Base-by-base conservation (phyloP, 1,139 yeast genomes). In the Yamadazyma taylorii region DNA sequence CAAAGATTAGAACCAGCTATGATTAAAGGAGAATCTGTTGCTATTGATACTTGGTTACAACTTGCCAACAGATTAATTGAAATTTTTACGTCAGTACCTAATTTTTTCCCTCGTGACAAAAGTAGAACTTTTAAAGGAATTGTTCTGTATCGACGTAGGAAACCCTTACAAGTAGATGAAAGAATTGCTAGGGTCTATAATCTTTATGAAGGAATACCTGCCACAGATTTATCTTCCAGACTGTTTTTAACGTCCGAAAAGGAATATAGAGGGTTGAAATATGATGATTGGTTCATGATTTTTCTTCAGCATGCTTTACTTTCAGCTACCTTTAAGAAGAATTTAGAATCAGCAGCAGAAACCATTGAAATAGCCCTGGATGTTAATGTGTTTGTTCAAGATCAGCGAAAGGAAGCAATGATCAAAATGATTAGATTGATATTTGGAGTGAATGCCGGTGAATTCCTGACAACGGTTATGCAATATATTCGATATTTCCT, bases 31-130 rank as follows among this genome's bases (percentile, higher is more conserved):
- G 84, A 84, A 39, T 56, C 60, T 8, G 78, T 81, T 9, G 88
- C 94, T 5, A 77, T 81, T 0, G 69, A 75, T 11, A 79, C 88
- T 10, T 92, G 97, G 97, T 73, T 86, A 48, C 88, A 88, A 45
- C 68, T 83, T 10, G 96, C 95, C 0, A 77, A 86, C 3, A 95
- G 85, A 45, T 69, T 94, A 38, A 79, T 90, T 33, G 95, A 87
- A 52, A 79, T 86, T 46, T 90, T 92, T 55, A 77, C 85, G 22
- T 78, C 81, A 39, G 89, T 87, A 7, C 75, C 82, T 40, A 79
- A 79, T 49, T 86, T 92, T 48, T 90, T 86, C 54, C 87, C 92
- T 1, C 70, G 79, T 34, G 95, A 87, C 51, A 76, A 81, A 40
- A 81, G 81, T 16, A 77, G 81, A 41, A 71, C 73, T 17, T 85